A percentile compares a stretch with the other conserved stretches of the same genome.
Evolutionary conservation across 2,329 filamentous ascomycete species (phyloP).

Genomic region (Fusarium bactridioides): DNA sequence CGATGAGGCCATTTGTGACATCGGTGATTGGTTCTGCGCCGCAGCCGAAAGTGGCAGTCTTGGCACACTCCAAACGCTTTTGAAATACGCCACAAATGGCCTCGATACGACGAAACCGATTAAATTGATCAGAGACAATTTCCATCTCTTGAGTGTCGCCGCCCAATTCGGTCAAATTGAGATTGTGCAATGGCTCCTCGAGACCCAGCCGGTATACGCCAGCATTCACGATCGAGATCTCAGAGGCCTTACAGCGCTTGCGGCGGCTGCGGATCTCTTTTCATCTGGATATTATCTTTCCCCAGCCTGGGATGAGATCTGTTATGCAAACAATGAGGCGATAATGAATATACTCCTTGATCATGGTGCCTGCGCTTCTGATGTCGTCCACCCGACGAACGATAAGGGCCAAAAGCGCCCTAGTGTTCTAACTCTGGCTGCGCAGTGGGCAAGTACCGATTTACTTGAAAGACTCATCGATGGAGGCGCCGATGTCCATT

Average conservation of each 20-base stretch:
- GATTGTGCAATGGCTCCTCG: background rate
- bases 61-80: background rate
- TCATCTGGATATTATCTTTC: rapidly evolving
- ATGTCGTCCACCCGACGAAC: background rate
- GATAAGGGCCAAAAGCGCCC: background rate
- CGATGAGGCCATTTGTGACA: background rate
- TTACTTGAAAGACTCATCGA: background rate
- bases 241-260: background rate
- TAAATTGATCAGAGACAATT: background rate
- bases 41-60: background rate
- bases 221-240: background rate
- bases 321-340: background rate
- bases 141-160: background rate
- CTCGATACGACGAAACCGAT: background rate
- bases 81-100: background rate
- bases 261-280: background rate
- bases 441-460: background rate
- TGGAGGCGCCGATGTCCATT: background rate
- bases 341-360: background rate
- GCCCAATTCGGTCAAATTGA: background rate
- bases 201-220: background rate
- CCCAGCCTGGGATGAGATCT: background rate
- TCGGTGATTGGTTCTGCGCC: background rate
- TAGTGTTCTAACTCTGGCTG: background rate
- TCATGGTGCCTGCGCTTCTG: background rate